A percentile compares a stretch with the other conserved stretches of the same genome.
Evolutionary conservation across 768 basidiomycete genomes (phyloP).

Genomic region (Lactarius evosmus): DNA sequence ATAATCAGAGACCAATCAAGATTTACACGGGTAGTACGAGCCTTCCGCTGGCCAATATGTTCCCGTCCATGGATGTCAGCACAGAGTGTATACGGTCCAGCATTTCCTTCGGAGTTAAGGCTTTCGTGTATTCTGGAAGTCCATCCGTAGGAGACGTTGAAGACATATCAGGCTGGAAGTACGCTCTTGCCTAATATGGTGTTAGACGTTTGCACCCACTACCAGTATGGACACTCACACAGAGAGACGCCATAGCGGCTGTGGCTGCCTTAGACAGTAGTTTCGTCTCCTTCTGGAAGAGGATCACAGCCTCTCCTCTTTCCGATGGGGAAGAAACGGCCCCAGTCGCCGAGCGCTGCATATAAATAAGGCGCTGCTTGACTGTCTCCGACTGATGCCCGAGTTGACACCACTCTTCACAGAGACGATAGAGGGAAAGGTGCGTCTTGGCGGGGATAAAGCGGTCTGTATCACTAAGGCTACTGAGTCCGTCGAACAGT

Average conservation of each 20-base stretch:
- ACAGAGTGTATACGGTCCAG: slow-evolving; percentile 70
- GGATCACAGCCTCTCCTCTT: slow-evolving; percentile 39
- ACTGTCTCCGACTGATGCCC: slow-evolving; percentile 72
- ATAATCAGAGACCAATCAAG: slow-evolving; percentile 19
- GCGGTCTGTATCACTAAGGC: slow-evolving; percentile 68
- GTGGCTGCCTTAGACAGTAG: slow-evolving; percentile 76
- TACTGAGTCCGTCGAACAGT: slow-evolving; percentile 72
- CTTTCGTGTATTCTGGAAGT: slow-evolving; percentile 48
- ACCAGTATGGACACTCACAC: slow-evolving; percentile 52
- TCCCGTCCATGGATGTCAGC: slow-evolving; percentile 54
- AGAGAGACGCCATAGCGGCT: slow-evolving; percentile 84
- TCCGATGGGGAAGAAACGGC: slow-evolving; percentile 53
- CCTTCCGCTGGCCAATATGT: slow-evolving; percentile 59
- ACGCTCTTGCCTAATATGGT: slow-evolving; percentile 64
- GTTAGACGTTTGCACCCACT: slow-evolving; percentile 7
- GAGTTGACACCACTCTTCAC: slow-evolving; percentile 92
- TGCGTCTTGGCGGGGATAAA: slow-evolving; percentile 75
- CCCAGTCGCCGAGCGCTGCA: slow-evolving; percentile 63
- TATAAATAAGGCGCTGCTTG: slow-evolving; percentile 63
- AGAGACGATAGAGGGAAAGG: slow-evolving; percentile 75
- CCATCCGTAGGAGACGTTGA: slow-evolving; percentile 65
- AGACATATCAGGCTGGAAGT: slow-evolving; percentile 58
- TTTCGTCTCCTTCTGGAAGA: slow-evolving; percentile 54
- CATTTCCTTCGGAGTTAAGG: slow-evolving; percentile 49
- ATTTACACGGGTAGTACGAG: slow-evolving; percentile 39